Evolutionary conservation across 2,329 filamentous ascomycete species (phyloP).

Genomic region (Neofusicoccum ribis): DNA sequence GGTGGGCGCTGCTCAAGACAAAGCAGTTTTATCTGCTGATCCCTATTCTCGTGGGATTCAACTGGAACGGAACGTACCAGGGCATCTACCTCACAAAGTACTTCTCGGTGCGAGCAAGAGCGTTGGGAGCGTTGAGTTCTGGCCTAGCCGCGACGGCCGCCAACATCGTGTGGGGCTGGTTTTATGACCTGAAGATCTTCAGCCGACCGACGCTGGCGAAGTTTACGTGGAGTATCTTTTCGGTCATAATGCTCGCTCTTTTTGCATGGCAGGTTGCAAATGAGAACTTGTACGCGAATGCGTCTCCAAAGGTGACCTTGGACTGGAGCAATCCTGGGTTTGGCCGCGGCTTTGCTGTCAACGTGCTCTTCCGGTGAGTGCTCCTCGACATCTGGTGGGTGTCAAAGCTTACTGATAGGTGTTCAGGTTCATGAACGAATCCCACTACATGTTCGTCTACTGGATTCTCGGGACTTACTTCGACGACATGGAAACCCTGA

Average conservation of each 20-base stretch:
- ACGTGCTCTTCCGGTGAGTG: slow-evolving; percentile 48
- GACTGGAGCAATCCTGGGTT: slow-evolving; percentile 50
- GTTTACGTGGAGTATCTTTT: slow-evolving; percentile 43
- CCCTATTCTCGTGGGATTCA: slow-evolving; percentile 53
- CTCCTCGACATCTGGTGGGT: not conserved
- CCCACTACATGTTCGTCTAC: slow-evolving; percentile 7
- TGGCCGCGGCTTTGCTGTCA: slow-evolving; percentile 49
- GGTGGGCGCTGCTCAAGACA: slow-evolving; percentile 41
- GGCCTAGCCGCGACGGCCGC: slow-evolving; percentile 48
- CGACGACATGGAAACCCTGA: slow-evolving; percentile 53
- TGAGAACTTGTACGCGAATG: not conserved
- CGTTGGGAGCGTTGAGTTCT: slow-evolving; percentile 48
- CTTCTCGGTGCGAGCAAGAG: slow-evolving; percentile 52
- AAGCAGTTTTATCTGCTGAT: slow-evolving; percentile 52
- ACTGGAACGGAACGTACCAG: slow-evolving; percentile 54
- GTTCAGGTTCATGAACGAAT: slow-evolving; percentile 1
- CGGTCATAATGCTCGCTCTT: slow-evolving; percentile 50
- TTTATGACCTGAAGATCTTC: slow-evolving; percentile 41
- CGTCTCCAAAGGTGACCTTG: slow-evolving; percentile 33
- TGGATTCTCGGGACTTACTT: slow-evolving; percentile 56
- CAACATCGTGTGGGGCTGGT: slow-evolving; percentile 54
- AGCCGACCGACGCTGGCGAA: slow-evolving; percentile 31
- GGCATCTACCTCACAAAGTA: slow-evolving; percentile 56
- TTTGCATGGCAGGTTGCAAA: slow-evolving; percentile 43
- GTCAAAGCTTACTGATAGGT: not conserved